phyloP scores from a whole-genome alignment of 2,329 filamentous ascomycete genomes.

The Fusarium sacchari region DNA sequence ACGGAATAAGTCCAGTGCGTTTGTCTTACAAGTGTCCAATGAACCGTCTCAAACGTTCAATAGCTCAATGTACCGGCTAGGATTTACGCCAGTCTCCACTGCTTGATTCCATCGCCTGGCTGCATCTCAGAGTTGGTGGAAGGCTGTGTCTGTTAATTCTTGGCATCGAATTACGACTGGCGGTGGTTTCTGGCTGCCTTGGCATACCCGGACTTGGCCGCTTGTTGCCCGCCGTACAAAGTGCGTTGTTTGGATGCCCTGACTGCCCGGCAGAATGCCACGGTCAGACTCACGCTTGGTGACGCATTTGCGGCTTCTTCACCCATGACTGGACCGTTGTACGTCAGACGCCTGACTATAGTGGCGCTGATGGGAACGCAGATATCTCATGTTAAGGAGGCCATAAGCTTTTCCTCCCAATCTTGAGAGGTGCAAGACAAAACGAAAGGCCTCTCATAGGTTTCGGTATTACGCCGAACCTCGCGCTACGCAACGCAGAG shows the following conservation, averaged over 20 bases:
- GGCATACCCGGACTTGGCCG: constrained; percentile 30
- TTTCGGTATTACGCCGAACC: constrained; percentile 17
- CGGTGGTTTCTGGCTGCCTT: constrained; percentile 7
- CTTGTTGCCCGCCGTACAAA: constrained; percentile 9
- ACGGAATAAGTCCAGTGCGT: constrained; percentile 12
- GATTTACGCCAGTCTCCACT: constrained; percentile 30
- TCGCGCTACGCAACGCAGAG: background rate
- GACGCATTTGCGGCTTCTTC: background rate
- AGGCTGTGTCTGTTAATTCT: constrained; percentile 20
- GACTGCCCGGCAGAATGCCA: background rate
- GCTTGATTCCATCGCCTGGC: constrained; percentile 28
- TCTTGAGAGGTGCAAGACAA: background rate
- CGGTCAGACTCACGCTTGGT: background rate
- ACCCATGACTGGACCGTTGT: background rate
- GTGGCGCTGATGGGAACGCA: background rate
- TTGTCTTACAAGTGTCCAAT: constrained; percentile 26
- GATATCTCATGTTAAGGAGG: constrained; percentile 1
- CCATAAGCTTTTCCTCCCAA: constrained; percentile 14
- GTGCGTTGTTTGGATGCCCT: background rate
- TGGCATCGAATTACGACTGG: constrained; percentile 5
- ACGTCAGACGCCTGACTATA: background rate
- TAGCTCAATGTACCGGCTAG: constrained; percentile 15
- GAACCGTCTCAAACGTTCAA: constrained; percentile 34
- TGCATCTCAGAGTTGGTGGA: constrained; percentile 16
- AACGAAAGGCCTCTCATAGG: constrained; percentile 2